Conservation (phyloP, 805 yeast species). For the Helenozyma baotianmanensis region DNA sequence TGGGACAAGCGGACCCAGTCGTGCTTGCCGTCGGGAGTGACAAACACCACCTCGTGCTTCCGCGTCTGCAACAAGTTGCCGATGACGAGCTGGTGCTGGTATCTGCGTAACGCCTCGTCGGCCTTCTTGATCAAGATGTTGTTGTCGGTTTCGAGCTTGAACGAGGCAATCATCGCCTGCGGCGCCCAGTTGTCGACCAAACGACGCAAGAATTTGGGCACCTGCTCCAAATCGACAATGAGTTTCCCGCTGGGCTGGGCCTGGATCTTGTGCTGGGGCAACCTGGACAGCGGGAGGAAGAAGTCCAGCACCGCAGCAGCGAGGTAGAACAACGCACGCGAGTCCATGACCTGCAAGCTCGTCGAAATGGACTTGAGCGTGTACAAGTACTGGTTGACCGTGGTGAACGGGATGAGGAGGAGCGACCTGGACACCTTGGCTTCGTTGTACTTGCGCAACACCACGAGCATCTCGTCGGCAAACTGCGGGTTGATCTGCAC, state of each 20-base stretch:
- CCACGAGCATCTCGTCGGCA: slow-evolving; percentile 56
- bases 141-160: slow-evolving; percentile 87
- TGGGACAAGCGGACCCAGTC: slow-evolving; percentile 50
- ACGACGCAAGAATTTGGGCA: slow-evolving; percentile 86
- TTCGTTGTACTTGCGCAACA: slow-evolving; percentile 49
- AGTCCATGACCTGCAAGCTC: slow-evolving; percentile 50
- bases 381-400: slow-evolving; percentile 90
- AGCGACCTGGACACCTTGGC: slow-evolving; percentile 50
- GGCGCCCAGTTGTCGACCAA: slow-evolving; percentile 95
- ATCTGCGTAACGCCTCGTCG: slow-evolving; percentile 70
- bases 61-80: slow-evolving; percentile 90
- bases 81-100: slow-evolving; percentile 89
- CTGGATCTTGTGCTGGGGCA: slow-evolving; percentile 95
- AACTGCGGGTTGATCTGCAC: slow-evolving; percentile 60
- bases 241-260: slow-evolving; percentile 74
- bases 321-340: slow-evolving; percentile 68
- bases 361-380: slow-evolving; percentile 68
- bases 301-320: slow-evolving; percentile 99
- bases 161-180: slow-evolving; percentile 87
- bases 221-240: slow-evolving; percentile 86
- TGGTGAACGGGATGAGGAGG: slow-evolving; percentile 83
- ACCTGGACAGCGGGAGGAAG: slow-evolving; percentile 77
- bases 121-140: slow-evolving; percentile 71
- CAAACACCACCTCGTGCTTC: slow-evolving; percentile 83
- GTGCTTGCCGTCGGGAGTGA: slow-evolving; percentile 42